phyloP scores from a whole-genome alignment of 2,329 filamentous ascomycete species.

The Emergomyces africanus region DNA sequence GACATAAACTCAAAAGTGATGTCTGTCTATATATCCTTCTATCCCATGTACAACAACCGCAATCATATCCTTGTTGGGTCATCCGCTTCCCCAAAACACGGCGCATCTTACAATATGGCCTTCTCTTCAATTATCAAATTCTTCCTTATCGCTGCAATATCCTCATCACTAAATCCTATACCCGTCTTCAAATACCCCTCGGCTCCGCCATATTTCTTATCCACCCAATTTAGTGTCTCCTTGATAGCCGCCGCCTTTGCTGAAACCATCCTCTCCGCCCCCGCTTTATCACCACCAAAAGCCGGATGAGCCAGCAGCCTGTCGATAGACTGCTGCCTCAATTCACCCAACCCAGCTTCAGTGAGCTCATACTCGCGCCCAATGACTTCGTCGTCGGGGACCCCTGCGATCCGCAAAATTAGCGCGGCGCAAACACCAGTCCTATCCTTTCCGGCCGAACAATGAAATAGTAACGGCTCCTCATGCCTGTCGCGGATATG shows the following conservation, averaged over 20 bases:
- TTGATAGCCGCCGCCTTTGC: constrained; percentile 40
- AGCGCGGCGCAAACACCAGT: constrained; percentile 59
- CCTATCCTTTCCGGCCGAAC: constrained; percentile 65
- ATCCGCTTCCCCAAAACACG: background rate
- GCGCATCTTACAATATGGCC: constrained; percentile 5
- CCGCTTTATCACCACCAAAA: constrained; percentile 34
- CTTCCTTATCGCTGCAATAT: constrained; percentile 37
- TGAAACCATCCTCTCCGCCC: constrained; percentile 33
- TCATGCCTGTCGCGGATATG: constrained; percentile 39
- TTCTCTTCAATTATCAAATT: constrained; percentile 35
- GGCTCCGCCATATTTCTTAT: constrained; percentile 47
- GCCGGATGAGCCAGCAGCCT: constrained; percentile 37
- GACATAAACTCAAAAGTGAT: background rate
- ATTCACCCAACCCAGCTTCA: constrained; percentile 24
- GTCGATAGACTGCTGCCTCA: constrained; percentile 40
- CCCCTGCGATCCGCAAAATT: constrained; percentile 50
- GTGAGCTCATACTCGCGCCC: constrained; percentile 14
- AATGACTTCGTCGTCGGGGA: constrained; percentile 47
- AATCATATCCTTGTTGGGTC: background rate
- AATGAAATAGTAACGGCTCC: constrained; percentile 52
- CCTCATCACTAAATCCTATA: constrained; percentile 44
- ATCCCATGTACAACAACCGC: background rate
- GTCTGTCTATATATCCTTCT: background rate
- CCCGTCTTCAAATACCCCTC: constrained; percentile 49
- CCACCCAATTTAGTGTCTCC: constrained; percentile 41